Base-by-base conservation (phyloP, 1,284 basidiomycete genomes). In the Peniophora sp. region DNA sequence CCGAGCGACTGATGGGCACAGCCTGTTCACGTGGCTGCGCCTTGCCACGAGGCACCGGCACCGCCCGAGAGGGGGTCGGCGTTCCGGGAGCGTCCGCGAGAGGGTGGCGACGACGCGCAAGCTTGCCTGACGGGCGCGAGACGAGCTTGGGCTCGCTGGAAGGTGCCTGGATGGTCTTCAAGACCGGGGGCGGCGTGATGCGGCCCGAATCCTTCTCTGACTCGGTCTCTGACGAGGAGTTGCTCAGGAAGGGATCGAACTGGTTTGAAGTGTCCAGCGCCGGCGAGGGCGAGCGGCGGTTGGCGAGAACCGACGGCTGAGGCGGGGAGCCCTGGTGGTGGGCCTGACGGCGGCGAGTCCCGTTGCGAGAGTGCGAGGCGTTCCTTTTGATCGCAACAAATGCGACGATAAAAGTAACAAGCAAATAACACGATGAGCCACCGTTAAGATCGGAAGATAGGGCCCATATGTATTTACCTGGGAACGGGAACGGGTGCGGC, bases 181-280 rank as follows among this genome's bases (percentile, higher is more conserved):
- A 47, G 48, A 53, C 55, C 17, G 53, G 46, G 56, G 63, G 62
- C n/a, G 53, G 53, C 0, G 52, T 47, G 10, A 57, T 14, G 45
- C 58, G 60, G 20, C 56, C 34, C 17, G 57, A 56, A 34, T 62
- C 60, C 47, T 69, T 68, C 48, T 63, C 59, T 39, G 54, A 59
- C 48, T 71, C 70, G 12, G 6, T 32, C 12, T 32, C 27, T 12
- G 27, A 32, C 3, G 70, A 70, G 12, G 65, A 68, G 54, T 67
- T 67, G 51, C 72, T 69, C 52, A 75, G 57, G 58, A 85, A 85
- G 5, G 81, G 81, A 60, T 85, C 80, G 57, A 77, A 79, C 51
- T 65, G 61, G 55, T 62, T 65, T 51, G 51, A 60, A 24, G 54
- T 60, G 47, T 56, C 67, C 44, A 55, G 55, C 51, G 66, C 45